Conservation (phyloP, 345 rosid species). For the Mallotus nudiflorus region DNA sequence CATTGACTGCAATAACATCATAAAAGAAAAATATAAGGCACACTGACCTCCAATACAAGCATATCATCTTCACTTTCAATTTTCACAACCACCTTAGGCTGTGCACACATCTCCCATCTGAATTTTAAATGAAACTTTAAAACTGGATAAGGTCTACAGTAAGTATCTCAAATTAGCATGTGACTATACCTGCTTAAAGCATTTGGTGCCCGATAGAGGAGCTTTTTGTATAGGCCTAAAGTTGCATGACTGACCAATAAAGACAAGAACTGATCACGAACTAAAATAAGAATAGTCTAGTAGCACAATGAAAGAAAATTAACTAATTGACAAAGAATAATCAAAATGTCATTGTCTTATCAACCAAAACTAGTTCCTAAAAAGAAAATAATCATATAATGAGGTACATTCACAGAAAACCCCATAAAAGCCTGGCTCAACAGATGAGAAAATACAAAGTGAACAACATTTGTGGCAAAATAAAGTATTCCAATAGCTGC, state of each 20-base stretch:
- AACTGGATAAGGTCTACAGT: not conserved
- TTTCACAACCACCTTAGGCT: slow-evolving; percentile 97
- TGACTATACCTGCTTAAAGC: slow-evolving; percentile 64
- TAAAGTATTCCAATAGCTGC: not conserved
- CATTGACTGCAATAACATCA: not conserved
- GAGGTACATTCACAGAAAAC: not conserved
- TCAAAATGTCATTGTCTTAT: not conserved
- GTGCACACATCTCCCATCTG: slow-evolving; percentile 97
- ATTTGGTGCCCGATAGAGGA: slow-evolving; percentile 74
- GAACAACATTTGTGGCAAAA: not conserved
- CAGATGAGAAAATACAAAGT: not conserved
- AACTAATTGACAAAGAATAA: not conserved
- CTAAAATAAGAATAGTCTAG: slow-evolving; percentile 7
- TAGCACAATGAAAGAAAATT: not conserved
- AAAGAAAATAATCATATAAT: not conserved
- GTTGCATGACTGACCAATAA: slow-evolving; percentile 79
- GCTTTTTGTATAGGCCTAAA: slow-evolving; percentile 86
- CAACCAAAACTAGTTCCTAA: not conserved
- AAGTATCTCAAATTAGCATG: not conserved
- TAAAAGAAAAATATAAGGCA: slow-evolving; percentile 7
- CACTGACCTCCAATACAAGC: slow-evolving; percentile 85
- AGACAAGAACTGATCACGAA: slow-evolving; percentile 13
- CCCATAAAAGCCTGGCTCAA: not conserved
- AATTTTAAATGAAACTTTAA: slow-evolving; percentile 18
- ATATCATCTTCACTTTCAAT: slow-evolving; percentile 88